Percentiles rank a stretch among this genome's conserved stretches.
These are phyloP conservation scores for Extremus antarcticus DNA, from an alignment of 495 filamentous ascomycete genomes.

Conservation along the genomic window DNA sequence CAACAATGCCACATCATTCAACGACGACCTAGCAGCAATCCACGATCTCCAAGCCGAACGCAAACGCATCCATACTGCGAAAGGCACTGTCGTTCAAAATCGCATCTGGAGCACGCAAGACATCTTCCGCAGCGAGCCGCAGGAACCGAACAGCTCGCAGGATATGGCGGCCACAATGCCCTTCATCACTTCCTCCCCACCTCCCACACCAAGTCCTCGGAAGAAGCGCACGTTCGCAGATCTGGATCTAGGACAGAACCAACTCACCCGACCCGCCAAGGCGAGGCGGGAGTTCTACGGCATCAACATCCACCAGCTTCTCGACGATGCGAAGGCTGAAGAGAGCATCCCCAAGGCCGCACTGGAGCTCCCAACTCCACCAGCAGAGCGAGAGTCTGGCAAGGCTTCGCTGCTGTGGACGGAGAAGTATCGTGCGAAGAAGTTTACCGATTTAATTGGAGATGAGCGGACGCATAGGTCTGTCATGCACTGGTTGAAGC, in stretches of 20 bases:
- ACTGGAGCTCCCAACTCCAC: conserved; percentile 11
- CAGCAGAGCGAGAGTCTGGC: conserved; percentile 3
- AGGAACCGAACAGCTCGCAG: conserved; percentile 35
- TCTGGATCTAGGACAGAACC: conserved; percentile 11
- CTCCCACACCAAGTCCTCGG: conserved; percentile 43
- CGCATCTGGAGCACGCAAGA: conserved; percentile 47
- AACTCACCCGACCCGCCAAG: conserved; percentile 44
- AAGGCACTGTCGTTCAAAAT: conserved; percentile 52
- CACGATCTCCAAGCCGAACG: conserved; percentile 39
- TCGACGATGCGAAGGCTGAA: conserved; percentile 45
- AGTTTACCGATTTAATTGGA: conserved; percentile 85
- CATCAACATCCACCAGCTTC: conserved; percentile 71
- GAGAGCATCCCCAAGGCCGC: conserved; percentile 10
- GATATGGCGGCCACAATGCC: conserved; percentile 43
- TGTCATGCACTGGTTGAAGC: conserved; percentile 87
- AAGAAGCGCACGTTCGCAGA: conserved; percentile 16
- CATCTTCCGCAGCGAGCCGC: conserved; percentile 51
- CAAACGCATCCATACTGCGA: conserved; percentile 37
- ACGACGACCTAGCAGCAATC: conserved; percentile 47
- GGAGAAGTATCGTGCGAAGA: conserved; percentile 62
- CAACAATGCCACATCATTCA: neutral
- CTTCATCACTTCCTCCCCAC: conserved; percentile 54
- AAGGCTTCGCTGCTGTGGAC: conserved; percentile 31
- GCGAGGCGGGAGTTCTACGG: conserved; percentile 80
- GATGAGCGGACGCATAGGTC: conserved; percentile 89